Evolutionary conservation across 2,329 filamentous ascomycete genomes (phyloP), one percentile per base, ranked within the genome.

Genomic region (Aspergillus latus): DNA sequence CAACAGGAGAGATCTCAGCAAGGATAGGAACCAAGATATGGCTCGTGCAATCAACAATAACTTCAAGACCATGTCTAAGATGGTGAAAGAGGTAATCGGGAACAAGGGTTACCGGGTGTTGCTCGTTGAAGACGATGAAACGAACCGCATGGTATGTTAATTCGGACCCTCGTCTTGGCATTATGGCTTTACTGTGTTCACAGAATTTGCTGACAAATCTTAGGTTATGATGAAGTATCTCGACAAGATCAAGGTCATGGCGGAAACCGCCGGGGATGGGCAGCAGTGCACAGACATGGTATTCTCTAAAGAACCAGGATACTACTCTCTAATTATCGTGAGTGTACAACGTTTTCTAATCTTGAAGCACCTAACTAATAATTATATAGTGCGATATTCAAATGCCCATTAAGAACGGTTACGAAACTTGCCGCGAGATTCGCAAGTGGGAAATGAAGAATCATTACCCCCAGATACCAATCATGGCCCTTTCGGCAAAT

Each of bases 361-460:
- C 4, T 9, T 28, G 10, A 48, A 21, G 28, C 16, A 13, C 26
- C n/a, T 11, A 10, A 15, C 39, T 37, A 40, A 45, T 5, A 16
- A 5, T n/a, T 21, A 6, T 16, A 28, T 45, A 78, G 75, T 79
- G 77, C 56, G 77, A 80, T 63, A 80, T 80, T 45, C 77, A 80
- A 65, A 80, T 80, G 77, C 77, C 77, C 5, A 63, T 78, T 54
- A 79, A 79, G 63, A 78, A 79, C 49, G 77, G 77, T 34, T 79
- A 80, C 56, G 74, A 79, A 45, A 78, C 76, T 2, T 78, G 76
- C 59, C 71, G 68, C 48, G 77, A 79, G 32, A 76, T 80, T 60
- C 75, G 77, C 48, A 64, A 60, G 30, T 80, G 77, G 77, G 77
- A 80, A 59, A 63, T 70, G 49, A 72, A 70, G 51, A 77, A 78